Base-by-base conservation (phyloP, 2,329 filamentous ascomycete genomes). In the Dendryphion nanum region DNA sequence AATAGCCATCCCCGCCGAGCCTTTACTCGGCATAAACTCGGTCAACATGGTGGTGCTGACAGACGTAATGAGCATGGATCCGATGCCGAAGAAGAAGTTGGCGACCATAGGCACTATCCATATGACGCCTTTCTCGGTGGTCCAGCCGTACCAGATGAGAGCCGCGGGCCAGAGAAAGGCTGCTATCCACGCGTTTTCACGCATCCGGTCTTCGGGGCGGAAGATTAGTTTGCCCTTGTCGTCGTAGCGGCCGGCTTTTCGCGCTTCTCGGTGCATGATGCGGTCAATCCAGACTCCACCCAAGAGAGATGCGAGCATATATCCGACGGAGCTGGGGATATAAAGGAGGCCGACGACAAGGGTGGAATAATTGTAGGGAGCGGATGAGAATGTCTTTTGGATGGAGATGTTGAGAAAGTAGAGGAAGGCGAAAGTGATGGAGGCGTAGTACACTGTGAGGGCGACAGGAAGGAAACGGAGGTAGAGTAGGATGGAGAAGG, bases 51-150 rank as follows among this genome's bases (percentile, higher is more conserved):
- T 68, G 3, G 58, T 61, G 0, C 59, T 53, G 13, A 67, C 51
- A 4, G 53, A 50, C 41, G 68, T 68, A 23, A 68, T 60, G 4
- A 68, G 49, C 65, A 68, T 68, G 17, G 46, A 53, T 5, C 65
- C 64, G 16, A 67, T 42, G 23, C 65, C 65, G 34, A 68, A 68
- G 50, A 67, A 66, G 50, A 68, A 68, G 33, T 67, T 68, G 3
- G 59, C 57, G 10, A 66, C 45, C 59, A 67, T 63, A 3, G 65
- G 64, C 0, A 55, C 52, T 10, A 63, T 36, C 58, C 63, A 65
- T 24, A 55, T 44, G 3, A 64, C 45, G 3, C 62, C 61, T 2
- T 54, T 49, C 28, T 64, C 44, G 0, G 47, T 60, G 0, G 52
- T 57, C 64, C 64, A 68, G 1, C 64, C 65, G 30, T 67, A 68